These are phyloP conservation scores for Aspergillus nanangensis DNA, from an alignment of 495 filamentous ascomycete genomes.

Conservation along the genomic window DNA sequence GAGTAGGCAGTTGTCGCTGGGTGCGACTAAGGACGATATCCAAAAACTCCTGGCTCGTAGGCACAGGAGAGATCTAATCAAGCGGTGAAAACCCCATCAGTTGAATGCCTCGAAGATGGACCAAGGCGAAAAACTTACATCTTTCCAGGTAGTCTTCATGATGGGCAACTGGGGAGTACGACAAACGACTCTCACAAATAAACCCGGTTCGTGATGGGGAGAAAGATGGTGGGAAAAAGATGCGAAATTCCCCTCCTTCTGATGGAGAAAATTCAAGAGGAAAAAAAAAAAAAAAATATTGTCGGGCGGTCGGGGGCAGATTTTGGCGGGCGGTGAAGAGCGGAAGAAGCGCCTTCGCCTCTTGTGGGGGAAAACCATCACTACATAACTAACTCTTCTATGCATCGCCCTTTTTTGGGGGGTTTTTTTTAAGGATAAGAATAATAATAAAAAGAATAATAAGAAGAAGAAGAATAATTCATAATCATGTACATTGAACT, in stretches of 20 bases:
- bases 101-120: constrained; percentile 5
- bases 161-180: constrained; percentile 32
- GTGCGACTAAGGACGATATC: constrained; percentile 95
- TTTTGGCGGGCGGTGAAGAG: constrained; percentile 36
- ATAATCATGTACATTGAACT: constrained; percentile 22
- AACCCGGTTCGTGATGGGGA: neutral
- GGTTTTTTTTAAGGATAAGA: no score
- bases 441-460: no score
- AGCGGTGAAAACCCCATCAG: constrained; percentile 37
- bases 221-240: constrained; percentile 7
- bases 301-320: constrained; percentile 19
- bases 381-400: neutral
- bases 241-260: constrained; percentile 14
- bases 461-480: no score
- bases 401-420: neutral
- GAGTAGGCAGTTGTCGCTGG: constrained; percentile 89
- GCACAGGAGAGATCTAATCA: constrained; percentile 75
- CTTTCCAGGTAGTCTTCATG: constrained; percentile 74
- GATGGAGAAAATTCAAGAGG: constrained; percentile 18
- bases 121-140: constrained; percentile 32
- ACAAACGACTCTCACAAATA: constrained; percentile 16
- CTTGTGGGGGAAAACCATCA: neutral
- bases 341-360: constrained; percentile 18
- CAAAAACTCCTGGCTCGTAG: constrained; percentile 90
- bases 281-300: constrained; percentile 20